Base-by-base conservation (phyloP, 2,329 filamentous ascomycete genomes). In the Paradendryphiella salina region DNA sequence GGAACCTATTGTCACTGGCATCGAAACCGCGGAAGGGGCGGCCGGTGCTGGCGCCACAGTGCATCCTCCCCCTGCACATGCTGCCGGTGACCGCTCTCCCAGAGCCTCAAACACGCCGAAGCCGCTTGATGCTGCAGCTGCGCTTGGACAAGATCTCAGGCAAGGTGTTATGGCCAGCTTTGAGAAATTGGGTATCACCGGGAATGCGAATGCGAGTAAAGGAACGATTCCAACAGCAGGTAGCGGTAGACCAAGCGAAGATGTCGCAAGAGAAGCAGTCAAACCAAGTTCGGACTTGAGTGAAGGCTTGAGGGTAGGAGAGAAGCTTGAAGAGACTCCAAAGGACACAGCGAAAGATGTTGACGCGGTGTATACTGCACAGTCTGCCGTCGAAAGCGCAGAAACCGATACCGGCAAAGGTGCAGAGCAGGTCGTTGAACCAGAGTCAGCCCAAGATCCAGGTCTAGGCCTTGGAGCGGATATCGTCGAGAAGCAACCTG, bases 1-100 rank as follows among this genome's bases (percentile, higher is more conserved):
- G n/a, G 70, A 71, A 31, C 58, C 67, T 1, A 64, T 73, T 13
- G 65, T 74, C 3, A 72, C 65, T 3, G 70, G 71, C 4, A 66
- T 60, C 3, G 72, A 74, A 36, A 67, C 67, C 3, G 69, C 67
- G 10, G 65, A 71, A 17, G 49, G 46, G 3, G 67, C 69, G 6
- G 67, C 65, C 5, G 69, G 71, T 9, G 64, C 64, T 9, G 69
- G 69, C 4, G 66, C 67, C 3, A 64, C 63, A 0, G 47, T 52
- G 6, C 52, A 68, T 40, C 54, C 61, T 18, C 61, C 65, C 5
- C 65, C 61, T 14, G 63, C 60, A 9, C 60, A 66, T 44, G 61
- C 64, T 1, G 29, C 59, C 14, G 57, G 52, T 3, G 56, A 63
- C 10, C 50, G 50, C 23, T 41, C 56, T 13, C 40, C 43, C 4